Conservation (phyloP, 768 basidiomycete species). For the Paxillus involutus region DNA sequence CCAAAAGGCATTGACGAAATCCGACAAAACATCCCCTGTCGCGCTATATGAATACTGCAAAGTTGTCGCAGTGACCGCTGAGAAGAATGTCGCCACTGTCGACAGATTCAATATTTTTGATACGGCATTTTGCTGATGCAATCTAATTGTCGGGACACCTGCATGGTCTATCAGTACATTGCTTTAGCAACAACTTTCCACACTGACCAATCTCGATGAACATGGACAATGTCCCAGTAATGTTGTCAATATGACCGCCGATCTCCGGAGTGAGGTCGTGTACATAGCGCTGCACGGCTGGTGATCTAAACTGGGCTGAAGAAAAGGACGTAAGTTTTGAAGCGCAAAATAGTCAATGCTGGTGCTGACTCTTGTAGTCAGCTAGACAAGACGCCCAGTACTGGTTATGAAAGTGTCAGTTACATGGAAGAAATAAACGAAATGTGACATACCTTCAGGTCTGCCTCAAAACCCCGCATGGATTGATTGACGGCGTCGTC, state of each 20-base stretch:
- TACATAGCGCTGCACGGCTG: constrained; percentile 53
- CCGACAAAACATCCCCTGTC: constrained; percentile 36
- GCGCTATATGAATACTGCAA: constrained; percentile 45
- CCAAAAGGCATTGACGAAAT: constrained; percentile 53
- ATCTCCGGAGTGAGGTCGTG: constrained; percentile 51
- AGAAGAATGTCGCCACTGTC: constrained; percentile 56
- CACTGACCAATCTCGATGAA: constrained; percentile 54
- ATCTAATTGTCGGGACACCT: constrained; percentile 56
- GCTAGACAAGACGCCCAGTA: constrained; percentile 55
- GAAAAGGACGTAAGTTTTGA: constrained; percentile 7
- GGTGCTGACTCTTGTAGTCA: constrained; percentile 42
- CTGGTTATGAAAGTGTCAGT: constrained; percentile 27
- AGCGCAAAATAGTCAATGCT: not conserved
- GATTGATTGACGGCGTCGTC: constrained; percentile 54
- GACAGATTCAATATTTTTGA: constrained; percentile 49
- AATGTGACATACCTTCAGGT: constrained; percentile 41
- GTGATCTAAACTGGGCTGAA: constrained; percentile 49
- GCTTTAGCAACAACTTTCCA: constrained; percentile 12
- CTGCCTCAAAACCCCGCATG: constrained; percentile 48
- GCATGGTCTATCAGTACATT: constrained; percentile 26
- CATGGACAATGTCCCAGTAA: constrained; percentile 47
- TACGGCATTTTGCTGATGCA: constrained; percentile 52
- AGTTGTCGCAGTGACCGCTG: constrained; percentile 51
- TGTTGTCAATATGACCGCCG: constrained; percentile 53
- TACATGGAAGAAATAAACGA: not conserved